Percentiles rank a stretch among this genome's conserved stretches.
phyloP scores from a whole-genome alignment of 306 rosid genomes.

The Delonix regia region DNA sequence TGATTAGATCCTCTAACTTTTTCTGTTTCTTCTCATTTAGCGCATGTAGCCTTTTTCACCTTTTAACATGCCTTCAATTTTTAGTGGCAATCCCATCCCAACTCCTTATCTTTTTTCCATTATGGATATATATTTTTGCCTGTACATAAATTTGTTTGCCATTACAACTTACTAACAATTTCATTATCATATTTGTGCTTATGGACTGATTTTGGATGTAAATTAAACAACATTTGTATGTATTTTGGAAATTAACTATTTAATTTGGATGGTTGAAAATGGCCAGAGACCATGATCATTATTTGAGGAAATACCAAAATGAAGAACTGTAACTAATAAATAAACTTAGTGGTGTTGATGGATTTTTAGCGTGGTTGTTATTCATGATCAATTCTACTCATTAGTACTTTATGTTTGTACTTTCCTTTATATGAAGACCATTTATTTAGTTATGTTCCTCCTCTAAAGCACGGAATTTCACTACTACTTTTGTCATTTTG shows the following conservation, averaged over 20 bases:
- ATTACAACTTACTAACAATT: not conserved
- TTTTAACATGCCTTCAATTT: not conserved
- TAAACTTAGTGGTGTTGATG: slow-evolving; percentile 11
- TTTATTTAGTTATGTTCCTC: slow-evolving; percentile 19
- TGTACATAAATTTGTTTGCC: slow-evolving; percentile 12
- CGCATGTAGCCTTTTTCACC: slow-evolving; percentile 3
- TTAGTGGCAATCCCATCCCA: not conserved
- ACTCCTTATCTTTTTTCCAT: not conserved
- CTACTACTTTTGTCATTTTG: not conserved
- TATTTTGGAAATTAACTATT: not conserved
- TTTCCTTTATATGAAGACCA: slow-evolving; percentile 8
- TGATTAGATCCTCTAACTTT: slow-evolving; percentile 24
- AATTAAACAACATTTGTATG: not conserved
- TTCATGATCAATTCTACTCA: slow-evolving; percentile 13
- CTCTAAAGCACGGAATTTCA: not conserved
- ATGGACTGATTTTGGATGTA: slow-evolving; percentile 5
- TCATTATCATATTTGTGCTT: not conserved
- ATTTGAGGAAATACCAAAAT: not conserved
- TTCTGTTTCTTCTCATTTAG: slow-evolving; percentile 18
- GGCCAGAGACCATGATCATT: slow-evolving; percentile 8
- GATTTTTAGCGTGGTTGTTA: slow-evolving; percentile 3
- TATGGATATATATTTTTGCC: not conserved
- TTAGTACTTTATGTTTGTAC: slow-evolving; percentile 13
- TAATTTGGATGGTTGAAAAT: not conserved
- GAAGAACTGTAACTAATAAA: not conserved